phyloP scores from a whole-genome alignment of 192 early-diverging fungal species.

The Coemansia sp. region DNA sequence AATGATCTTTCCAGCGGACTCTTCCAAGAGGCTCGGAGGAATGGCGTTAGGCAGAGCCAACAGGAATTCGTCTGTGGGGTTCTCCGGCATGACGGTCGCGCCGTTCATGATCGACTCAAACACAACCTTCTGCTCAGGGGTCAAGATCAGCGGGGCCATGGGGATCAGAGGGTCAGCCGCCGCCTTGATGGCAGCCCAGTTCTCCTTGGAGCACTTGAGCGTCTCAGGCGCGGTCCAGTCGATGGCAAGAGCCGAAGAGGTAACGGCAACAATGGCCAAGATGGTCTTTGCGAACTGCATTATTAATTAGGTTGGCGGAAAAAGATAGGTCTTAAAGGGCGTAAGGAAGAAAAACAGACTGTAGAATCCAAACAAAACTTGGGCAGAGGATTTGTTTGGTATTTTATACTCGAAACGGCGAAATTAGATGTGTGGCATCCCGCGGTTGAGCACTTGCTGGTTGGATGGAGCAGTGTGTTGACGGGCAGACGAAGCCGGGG shows the following conservation, averaged over 20 bases:
- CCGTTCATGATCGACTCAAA: constrained; percentile 30
- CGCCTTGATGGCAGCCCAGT: constrained; percentile 49
- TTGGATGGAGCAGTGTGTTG: neutral
- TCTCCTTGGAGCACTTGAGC: constrained; percentile 45
- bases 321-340: neutral
- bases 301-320: constrained; percentile 12
- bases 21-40: neutral
- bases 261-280: constrained; percentile 51
- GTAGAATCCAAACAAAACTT: neutral
- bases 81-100: constrained; percentile 25
- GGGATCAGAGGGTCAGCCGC: constrained; percentile 35
- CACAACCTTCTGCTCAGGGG: constrained; percentile 21
- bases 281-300: constrained; percentile 58
- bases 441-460: neutral
- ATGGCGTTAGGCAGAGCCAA: constrained; percentile 27
- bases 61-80: constrained; percentile 44
- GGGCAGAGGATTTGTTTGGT: neutral
- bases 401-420: neutral
- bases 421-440: too few species aligned
- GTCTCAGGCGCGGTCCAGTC: constrained; percentile 47
- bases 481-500: neutral
- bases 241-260: constrained; percentile 42
- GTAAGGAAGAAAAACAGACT: neutral
- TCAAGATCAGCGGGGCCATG: constrained; percentile 23
- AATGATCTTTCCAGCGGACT: constrained; percentile 7